These are phyloP conservation scores for Neurospora sp. DNA, from an alignment of 495 filamentous ascomycete species.

Conservation along the genomic window DNA sequence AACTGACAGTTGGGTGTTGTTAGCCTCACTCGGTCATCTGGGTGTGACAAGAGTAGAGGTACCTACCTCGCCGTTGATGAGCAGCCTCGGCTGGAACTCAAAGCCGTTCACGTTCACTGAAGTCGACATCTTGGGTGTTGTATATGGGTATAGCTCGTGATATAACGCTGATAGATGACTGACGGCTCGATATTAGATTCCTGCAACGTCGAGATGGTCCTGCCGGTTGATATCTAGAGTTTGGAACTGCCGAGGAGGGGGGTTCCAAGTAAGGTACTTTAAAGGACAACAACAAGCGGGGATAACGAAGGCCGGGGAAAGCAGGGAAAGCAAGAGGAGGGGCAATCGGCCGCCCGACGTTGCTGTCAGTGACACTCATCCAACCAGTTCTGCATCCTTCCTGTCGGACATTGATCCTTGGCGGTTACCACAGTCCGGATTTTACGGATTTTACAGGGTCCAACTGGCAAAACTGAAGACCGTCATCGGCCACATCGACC, in stretches of 20 bases:
- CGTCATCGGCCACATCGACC: not conserved
- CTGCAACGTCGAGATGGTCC: not conserved
- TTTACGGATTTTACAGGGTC: not conserved
- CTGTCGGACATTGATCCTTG: not conserved
- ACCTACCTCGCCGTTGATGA: conserved; percentile 30
- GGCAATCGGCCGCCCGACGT: not conserved
- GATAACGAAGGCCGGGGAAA: not conserved
- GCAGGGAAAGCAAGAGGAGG: not conserved
- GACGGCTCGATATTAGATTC: not conserved
- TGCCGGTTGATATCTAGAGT: not conserved
- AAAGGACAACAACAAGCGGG: not conserved
- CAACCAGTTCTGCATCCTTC: not conserved
- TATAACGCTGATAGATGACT: not conserved
- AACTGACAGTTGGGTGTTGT: conserved; percentile 13
- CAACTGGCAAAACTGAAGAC: not conserved
- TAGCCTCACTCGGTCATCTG: not conserved
- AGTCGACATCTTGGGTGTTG: not conserved
- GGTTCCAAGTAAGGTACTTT: not conserved
- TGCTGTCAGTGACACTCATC: not conserved
- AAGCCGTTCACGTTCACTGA: not conserved
- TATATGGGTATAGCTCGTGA: not conserved
- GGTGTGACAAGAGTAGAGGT: not conserved
- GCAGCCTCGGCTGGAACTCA: conserved; percentile 16
- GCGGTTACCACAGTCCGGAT: not conserved
- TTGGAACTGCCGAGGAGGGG: not conserved